Conservation (phyloP, 2,329 filamentous ascomycete genomes). For the Uncinocarpus reesii region DNA sequence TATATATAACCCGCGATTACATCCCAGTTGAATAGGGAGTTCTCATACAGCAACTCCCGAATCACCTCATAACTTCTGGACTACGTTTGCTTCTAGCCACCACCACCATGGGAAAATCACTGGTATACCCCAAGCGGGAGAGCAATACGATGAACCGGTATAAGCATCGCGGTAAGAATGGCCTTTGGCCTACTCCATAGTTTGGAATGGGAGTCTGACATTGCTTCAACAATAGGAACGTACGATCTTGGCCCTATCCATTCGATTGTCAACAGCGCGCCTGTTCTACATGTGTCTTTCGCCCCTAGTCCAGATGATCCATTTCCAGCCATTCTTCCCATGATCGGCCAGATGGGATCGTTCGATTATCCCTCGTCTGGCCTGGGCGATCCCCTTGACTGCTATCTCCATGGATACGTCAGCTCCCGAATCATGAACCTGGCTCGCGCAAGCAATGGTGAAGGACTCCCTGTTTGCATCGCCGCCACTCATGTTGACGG, state of each 20-base stretch:
- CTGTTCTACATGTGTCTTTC: constrained; percentile 73
- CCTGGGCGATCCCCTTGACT: constrained; percentile 54
- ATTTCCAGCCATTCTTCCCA: constrained; percentile 68
- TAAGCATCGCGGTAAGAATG: constrained; percentile 48
- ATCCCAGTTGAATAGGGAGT: background rate
- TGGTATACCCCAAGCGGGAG: constrained; percentile 52
- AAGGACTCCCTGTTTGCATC: constrained; percentile 60
- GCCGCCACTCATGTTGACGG: constrained; percentile 68
- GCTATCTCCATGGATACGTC: constrained; percentile 79
- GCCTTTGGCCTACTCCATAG: background rate
- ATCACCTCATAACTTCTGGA: no score
- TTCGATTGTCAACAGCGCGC: constrained; percentile 60
- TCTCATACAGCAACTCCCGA: background rate
- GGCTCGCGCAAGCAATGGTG: constrained; percentile 35
- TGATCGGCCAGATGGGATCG: constrained; percentile 75
- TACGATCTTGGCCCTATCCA: constrained; percentile 69
- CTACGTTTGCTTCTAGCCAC: background rate
- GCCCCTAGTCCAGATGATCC: constrained; percentile 49
- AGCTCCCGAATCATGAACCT: constrained; percentile 66
- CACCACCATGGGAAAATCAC: constrained; percentile 32
- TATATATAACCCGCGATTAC: constrained; percentile 1
- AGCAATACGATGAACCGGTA: constrained; percentile 59
- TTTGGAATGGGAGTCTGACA: constrained; percentile 13
- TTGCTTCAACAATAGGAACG: constrained; percentile 41
- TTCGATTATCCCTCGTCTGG: constrained; percentile 53